Evolutionary conservation across 2,329 filamentous ascomycete species (phyloP).

Genomic region (Phymatotrichopsis omnivora): DNA sequence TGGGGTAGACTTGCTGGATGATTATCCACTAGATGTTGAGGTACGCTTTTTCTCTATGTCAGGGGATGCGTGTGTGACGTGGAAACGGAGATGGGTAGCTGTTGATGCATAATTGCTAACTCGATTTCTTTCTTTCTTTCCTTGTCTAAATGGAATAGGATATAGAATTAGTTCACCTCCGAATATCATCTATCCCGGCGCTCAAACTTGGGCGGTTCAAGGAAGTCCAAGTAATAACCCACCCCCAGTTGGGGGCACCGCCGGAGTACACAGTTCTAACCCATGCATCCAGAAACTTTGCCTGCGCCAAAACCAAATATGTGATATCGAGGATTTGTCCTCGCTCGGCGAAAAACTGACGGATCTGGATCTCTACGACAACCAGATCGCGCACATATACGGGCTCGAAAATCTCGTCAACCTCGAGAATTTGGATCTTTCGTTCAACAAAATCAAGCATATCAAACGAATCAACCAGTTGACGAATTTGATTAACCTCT

Average conservation of each 20-base stretch:
- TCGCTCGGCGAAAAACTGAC: slow-evolving; percentile 55
- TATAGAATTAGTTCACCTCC: slow-evolving; percentile 82
- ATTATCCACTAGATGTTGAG: slow-evolving; percentile 29
- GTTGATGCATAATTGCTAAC: neutral
- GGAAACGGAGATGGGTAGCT: neutral
- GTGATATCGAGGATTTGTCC: slow-evolving; percentile 64
- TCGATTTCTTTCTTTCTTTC: slow-evolving; percentile 5
- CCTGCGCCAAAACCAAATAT: slow-evolving; percentile 84
- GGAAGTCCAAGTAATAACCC: slow-evolving; percentile 46
- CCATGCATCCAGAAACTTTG: slow-evolving; percentile 52
- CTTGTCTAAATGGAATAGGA: slow-evolving; percentile 50
- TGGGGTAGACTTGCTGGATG: slow-evolving; percentile 30
- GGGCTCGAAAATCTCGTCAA: slow-evolving; percentile 68
- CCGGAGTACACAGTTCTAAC: neutral
- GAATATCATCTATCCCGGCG: slow-evolving; percentile 65
- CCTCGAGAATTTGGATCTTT: slow-evolving; percentile 74
- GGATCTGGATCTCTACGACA: slow-evolving; percentile 94
- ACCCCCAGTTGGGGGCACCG: slow-evolving; percentile 2
- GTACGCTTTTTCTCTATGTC: slow-evolving; percentile 11
- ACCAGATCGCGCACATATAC: slow-evolving; percentile 77
- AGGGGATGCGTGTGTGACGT: neutral
- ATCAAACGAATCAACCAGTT: slow-evolving; percentile 74
- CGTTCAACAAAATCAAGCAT: slow-evolving; percentile 99
- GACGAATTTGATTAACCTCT: slow-evolving; percentile 58
- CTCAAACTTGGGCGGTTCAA: slow-evolving; percentile 77